These are phyloP conservation scores for Kodamaea sp. DNA, from an alignment of 1,139 yeast species.

Conservation along the genomic window DNA sequence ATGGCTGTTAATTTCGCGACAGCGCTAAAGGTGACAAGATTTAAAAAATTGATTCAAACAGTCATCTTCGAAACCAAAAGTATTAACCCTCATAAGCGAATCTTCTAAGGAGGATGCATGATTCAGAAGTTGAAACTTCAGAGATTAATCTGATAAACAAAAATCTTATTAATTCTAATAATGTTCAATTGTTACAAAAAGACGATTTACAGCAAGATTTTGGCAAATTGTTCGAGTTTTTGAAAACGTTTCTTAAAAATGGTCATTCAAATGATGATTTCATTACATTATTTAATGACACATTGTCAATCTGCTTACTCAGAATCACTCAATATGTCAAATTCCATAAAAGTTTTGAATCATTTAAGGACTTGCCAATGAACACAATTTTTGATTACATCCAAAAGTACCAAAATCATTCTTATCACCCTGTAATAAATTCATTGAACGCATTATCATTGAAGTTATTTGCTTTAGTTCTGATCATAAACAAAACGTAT, in stretches of 20 bases:
- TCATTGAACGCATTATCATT: constrained; percentile 58
- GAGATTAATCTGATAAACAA: neutral
- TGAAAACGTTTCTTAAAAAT: constrained; percentile 2
- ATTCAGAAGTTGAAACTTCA: too few species aligned
- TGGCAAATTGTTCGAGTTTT: neutral
- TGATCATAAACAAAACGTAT: constrained; percentile 16
- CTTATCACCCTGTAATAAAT: constrained; percentile 67
- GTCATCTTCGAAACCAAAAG: too few species aligned
- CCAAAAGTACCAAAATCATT: constrained; percentile 66
- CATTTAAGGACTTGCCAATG: too few species aligned
- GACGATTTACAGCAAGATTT: constrained; percentile 1
- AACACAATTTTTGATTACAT: constrained; percentile 45
- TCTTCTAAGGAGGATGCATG: too few species aligned
- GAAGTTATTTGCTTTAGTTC: constrained; percentile 45
- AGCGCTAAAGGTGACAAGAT: too few species aligned
- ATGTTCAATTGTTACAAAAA: neutral
- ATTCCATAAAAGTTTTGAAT: constrained; percentile 5
- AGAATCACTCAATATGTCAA: constrained; percentile 40
- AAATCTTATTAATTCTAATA: constrained; percentile 1
- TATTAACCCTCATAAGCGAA: too few species aligned
- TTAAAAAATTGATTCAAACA: too few species aligned
- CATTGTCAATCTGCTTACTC: constrained; percentile 61
- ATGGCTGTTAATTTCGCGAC: too few species aligned
- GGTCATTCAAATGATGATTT: constrained; percentile 13
- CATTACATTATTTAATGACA: constrained; percentile 45